Evolutionary conservation across 75 land plant species (phyloP).

Genomic region (Cryptomeria japonica): DNA sequence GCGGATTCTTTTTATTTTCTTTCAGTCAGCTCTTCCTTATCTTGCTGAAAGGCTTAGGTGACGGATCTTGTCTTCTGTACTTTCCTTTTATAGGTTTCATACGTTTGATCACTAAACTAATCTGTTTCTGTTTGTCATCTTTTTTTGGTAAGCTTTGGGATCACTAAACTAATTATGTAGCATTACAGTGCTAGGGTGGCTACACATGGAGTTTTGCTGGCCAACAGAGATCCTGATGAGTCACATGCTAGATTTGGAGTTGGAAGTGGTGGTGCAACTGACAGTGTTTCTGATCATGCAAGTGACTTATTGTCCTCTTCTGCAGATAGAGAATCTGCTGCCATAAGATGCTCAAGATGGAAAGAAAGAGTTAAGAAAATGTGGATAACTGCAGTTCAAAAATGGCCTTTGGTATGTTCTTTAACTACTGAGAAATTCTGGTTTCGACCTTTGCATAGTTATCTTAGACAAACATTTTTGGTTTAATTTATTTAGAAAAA

Average conservation of each 20-base stretch:
- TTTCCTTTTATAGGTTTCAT: constrained; percentile 13
- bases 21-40: constrained; percentile 87
- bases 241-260: constrained; percentile 1
- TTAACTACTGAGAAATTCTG: neutral
- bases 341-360: constrained; percentile 29
- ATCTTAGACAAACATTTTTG: neutral
- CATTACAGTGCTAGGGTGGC: constrained; percentile 77
- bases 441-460: neutral
- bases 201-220: constrained; percentile 63
- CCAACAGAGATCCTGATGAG: constrained; percentile 51
- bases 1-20: constrained; percentile 72
- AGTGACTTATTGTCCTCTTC: constrained; percentile 21
- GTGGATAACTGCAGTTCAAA: constrained; percentile 54
- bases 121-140: neutral
- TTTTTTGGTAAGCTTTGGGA: neutral
- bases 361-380: constrained; percentile 33
- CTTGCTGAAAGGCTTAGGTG: constrained; percentile 92
- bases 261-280: constrained; percentile 13
- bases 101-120: neutral
- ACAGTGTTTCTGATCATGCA: constrained; percentile 4
- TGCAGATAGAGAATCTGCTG: constrained; percentile 4
- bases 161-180: neutral
- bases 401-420: constrained; percentile 74
- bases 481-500: neutral
- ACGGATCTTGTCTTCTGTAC: neutral